Evolutionary conservation across 2,329 filamentous ascomycete genomes (phyloP), one percentile per base, ranked within the genome.

Genomic region (Harringtonia lauricola): DNA sequence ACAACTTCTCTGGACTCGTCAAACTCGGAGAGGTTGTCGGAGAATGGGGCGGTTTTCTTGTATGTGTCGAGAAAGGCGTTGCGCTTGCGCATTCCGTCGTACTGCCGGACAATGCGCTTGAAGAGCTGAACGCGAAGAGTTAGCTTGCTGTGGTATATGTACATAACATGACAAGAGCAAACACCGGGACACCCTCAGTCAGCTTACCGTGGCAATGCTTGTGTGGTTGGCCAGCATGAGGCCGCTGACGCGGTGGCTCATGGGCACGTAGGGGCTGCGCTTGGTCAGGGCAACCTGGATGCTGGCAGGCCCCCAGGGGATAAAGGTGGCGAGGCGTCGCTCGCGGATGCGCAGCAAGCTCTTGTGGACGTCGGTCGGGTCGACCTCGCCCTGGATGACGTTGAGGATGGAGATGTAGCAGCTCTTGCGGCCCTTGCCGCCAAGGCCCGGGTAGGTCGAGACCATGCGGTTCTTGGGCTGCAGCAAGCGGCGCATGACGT

Each of bases 401-500:
- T 98, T 96, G 50, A 98, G 72, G 54, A 98, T 96, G 39, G 88
- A 95, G 58, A 98, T 96, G 68, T 98, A 98, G 69, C 92, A 98
- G 66, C 88, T 95, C 68, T 87, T 94, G 69, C 96, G 96, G 44
- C 49, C 48, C 39, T 52, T 52, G 44, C 49, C 47, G 36, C 45
- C 45, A 8, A 39, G 44, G 56, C 84, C 86, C 2, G 90, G 89
- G 45, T 88, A 83, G 19, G 92, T 95, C 21, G 89, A 95, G 37
- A 98, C 92, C 92, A 98, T 98, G 60, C 94, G 82, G 65, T 98
- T 98, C 72, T 98, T 98, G 33, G 92, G 92, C 64, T 98, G 94
- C 46, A 98, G 70, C 21, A 98, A 70, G 47, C 92, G 77, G 45
- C 92, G 80, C 92, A 98, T 98, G 49, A 98, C 94, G 60, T 98